Conservation (phyloP, 1,284 basidiomycete species). For the Exobasidium rhododendri region DNA sequence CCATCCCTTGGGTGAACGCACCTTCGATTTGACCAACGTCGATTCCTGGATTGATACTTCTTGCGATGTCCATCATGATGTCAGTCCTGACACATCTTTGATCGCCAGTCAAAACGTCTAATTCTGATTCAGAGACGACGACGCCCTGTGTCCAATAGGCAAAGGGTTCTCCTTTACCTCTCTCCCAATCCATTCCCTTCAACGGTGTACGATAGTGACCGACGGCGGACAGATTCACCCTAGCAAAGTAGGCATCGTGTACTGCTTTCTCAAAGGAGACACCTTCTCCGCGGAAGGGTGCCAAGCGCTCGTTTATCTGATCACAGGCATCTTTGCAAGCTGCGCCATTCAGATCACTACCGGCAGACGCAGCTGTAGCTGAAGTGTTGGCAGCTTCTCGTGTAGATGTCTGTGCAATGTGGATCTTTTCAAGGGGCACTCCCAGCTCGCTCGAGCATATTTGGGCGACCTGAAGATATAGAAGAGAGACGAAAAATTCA, state of each 20-base stretch:
- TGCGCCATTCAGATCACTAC: constrained; percentile 41
- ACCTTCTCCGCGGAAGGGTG: constrained; percentile 25
- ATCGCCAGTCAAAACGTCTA: constrained; percentile 55
- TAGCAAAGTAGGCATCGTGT: constrained; percentile 52
- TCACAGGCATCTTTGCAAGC: constrained; percentile 54
- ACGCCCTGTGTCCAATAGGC: constrained; percentile 52
- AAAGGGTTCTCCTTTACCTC: constrained; percentile 43
- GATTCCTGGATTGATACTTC: constrained; percentile 54
- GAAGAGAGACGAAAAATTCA: too few relatives aligned
- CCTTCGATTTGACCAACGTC: constrained; percentile 56
- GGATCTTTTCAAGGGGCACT: constrained; percentile 46
- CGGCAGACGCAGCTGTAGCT: constrained; percentile 48
- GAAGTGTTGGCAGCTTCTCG: constrained; percentile 53
- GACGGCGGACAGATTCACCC: constrained; percentile 51
- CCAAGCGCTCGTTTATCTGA: constrained; percentile 51
- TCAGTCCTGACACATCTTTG: constrained; percentile 44
- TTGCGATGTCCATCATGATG: constrained; percentile 54
- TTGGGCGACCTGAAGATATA: too few relatives aligned
- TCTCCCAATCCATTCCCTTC: constrained; percentile 53
- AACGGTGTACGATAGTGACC: constrained; percentile 55
- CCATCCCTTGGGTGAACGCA: constrained; percentile 43
- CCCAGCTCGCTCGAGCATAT: constrained; percentile 47
- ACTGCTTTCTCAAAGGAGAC: constrained; percentile 28
- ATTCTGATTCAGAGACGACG: constrained; percentile 53
- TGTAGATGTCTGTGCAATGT: constrained; percentile 49